Evolutionary conservation across 768 basidiomycete genomes (phyloP).

Genomic region (Collybiopsis luxurians): DNA sequence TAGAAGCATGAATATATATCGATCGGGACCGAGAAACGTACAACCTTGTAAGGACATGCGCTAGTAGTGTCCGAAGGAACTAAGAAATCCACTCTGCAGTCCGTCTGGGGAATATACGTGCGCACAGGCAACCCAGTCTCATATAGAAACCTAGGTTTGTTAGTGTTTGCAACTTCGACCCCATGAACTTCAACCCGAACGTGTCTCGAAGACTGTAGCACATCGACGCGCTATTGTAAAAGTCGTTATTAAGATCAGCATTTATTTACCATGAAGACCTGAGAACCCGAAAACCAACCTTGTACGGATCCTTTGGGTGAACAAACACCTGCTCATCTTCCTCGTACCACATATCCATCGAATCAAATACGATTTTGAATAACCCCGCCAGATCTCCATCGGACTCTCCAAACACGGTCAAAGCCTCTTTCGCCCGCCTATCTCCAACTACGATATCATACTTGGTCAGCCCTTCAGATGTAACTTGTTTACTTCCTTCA

Average conservation of each 20-base stretch:
- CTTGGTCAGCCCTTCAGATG: slow-evolving; percentile 26
- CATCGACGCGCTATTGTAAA: slow-evolving; percentile 63
- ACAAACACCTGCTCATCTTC: slow-evolving; percentile 61
- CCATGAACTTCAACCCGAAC: slow-evolving; percentile 59
- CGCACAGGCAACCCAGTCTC: slow-evolving; percentile 57
- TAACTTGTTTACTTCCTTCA: slow-evolving; percentile 16
- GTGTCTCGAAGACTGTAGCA: slow-evolving; percentile 58
- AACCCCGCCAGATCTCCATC: slow-evolving; percentile 40
- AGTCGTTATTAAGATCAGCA: background rate
- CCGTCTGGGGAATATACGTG: slow-evolving; percentile 59
- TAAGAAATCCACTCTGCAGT: slow-evolving; percentile 51
- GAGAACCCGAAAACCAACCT: slow-evolving; percentile 36
- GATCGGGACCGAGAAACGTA: background rate
- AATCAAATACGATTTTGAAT: slow-evolving; percentile 45
- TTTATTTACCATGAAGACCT: background rate
- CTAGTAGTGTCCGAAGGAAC: slow-evolving; percentile 43
- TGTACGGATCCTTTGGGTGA: slow-evolving; percentile 70
- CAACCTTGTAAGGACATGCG: slow-evolving; percentile 65
- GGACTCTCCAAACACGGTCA: slow-evolving; percentile 25
- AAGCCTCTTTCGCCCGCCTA: slow-evolving; percentile 35
- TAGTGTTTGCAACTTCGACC: slow-evolving; percentile 60
- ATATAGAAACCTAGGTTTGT: slow-evolving; percentile 49
- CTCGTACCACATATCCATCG: slow-evolving; percentile 65
- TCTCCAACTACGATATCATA: slow-evolving; percentile 48
- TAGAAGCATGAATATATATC: background rate